Base-by-base conservation (phyloP, 768 basidiomycete species). In the Suillus ampliporus region DNA sequence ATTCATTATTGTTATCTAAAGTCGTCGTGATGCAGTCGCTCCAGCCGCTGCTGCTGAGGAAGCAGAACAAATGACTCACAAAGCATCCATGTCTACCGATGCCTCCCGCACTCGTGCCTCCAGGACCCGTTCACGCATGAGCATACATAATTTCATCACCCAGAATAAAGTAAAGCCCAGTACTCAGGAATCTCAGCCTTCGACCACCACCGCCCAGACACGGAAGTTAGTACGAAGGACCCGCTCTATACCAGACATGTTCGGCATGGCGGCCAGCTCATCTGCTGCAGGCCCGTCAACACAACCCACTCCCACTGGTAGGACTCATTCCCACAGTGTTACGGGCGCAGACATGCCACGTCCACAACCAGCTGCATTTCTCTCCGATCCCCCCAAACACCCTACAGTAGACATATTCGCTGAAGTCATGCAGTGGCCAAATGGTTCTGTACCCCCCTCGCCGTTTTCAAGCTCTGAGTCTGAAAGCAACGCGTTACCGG, bases 241-340 rank as follows among this genome's bases (percentile, higher is more conserved):
- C 13, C 84, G 87, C 38, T 93, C 91, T 15, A 92, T 91, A 54
- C 86, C 91, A 1, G 89, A 91, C 64, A 71, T 77, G 69, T 76
- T 75, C 50, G 70, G 73, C 41, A 58, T 70, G 40, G 72, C 65
- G 41, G 61, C 67, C 17, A 63, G 63, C 54, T 63, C 68, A 53
- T 67, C 76, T 79, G 74, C 61, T 68, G 76, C 63, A 77, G 70
- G 67, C 26, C 66, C 65, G 41, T 76, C 60, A 53, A 71, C 65
- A 57, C 73, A 68, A 64, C 76, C 74, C 23, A 67, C 73, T 0
- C 67, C 75, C 5, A 73, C 77, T 1, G 89, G 87, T 44, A 86
- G 90, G 28, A 85, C 82, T 3, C 91, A 93, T 68, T 91, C 91
- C 4, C 88, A 91, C 65, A 92, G 90, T 73, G 90, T 93, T 19